Base-by-base conservation (phyloP, 306 rosid species). In the Argentina anserina region DNA sequence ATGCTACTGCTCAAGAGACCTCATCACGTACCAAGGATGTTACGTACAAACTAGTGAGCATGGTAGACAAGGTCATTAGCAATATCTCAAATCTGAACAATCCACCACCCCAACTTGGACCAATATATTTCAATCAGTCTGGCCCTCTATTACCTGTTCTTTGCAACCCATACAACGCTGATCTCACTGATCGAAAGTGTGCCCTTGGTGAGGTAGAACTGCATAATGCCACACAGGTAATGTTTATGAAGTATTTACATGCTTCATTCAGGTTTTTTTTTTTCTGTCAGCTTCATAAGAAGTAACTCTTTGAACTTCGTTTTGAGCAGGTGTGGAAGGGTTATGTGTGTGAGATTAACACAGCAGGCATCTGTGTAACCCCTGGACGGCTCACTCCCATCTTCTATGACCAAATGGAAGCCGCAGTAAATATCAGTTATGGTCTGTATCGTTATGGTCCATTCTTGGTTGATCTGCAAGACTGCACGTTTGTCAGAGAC, bases 361-460 rank as follows among this genome's bases (percentile, higher is more conserved):
- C 71, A 6, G 39, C 80, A 1, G 83, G 78, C 23, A 70, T 67
- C n/a, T 89, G 97, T 75, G 12, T 5, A 33, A 84, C 86, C 1
- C 65, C 72, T 0, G 98, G 97, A 14, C 81, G 97, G 26, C 50
- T 94, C 75, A 91, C 88, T 45, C 94, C 95, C 0, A 21, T 3
- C 33, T 8, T 75, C 17, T 89, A 85, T 78, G 46, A 49, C 40
- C 96, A 94, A 78, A 77, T 83, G 77, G 58, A 64, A 2, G 80
- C 80, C 26, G 85, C 88, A 9, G 87, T 82, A 29, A 89, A 85
- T 9, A 88, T 89, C 79, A 81, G 91, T 50, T 74, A 83, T 70
- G 96, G 87, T 70, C 76, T 94, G 78, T 80, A 84, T 78, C 84
- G 17, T 9, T 91, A 89, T 49, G 85, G 86, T 2, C 98, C 95